Evolutionary conservation across 768 basidiomycete genomes (phyloP).

Genomic region (Vararia minispora): DNA sequence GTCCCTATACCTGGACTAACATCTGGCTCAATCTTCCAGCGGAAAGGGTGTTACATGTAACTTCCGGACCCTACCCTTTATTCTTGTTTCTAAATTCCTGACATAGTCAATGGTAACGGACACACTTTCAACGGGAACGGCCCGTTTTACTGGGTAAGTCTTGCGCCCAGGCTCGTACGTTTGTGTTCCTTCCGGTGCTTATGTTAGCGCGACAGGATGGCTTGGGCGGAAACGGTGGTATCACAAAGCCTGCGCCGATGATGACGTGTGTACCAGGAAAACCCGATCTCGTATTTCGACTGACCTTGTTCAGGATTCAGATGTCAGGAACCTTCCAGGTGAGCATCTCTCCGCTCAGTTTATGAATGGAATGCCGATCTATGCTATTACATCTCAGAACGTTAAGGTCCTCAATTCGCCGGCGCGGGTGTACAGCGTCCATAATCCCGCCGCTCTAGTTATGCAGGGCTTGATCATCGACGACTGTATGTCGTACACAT

Average conservation of each 20-base stretch:
- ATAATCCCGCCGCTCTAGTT: slow-evolving; percentile 20
- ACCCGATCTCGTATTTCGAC: not conserved
- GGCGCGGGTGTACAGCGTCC: slow-evolving; percentile 20
- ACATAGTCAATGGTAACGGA: slow-evolving; percentile 28
- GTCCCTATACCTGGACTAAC: not conserved
- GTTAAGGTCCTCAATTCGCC: slow-evolving; percentile 30
- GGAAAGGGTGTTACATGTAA: slow-evolving; percentile 38
- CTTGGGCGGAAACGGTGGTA: slow-evolving; percentile 20
- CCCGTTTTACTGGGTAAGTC: slow-evolving; percentile 29
- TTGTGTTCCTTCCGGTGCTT: not conserved
- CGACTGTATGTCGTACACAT: slow-evolving; percentile 33
- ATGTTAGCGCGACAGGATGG: slow-evolving; percentile 14
- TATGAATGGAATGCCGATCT: not conserved
- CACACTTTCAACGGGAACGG: slow-evolving; percentile 31
- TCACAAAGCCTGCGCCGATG: slow-evolving; percentile 25
- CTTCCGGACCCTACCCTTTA: too few species aligned
- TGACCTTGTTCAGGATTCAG: slow-evolving; percentile 19
- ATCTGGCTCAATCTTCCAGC: slow-evolving; percentile 20
- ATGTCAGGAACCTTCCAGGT: slow-evolving; percentile 30
- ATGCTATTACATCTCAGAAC: slow-evolving; percentile 14
- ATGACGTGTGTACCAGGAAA: slow-evolving; percentile 20
- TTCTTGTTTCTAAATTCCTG: not conserved
- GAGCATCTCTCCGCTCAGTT: slow-evolving; percentile 1
- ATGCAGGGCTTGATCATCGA: slow-evolving; percentile 41
- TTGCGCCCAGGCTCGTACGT: not conserved